These are phyloP conservation scores for Penicillium sp. DNA, from an alignment of 2,329 filamentous ascomycete genomes.

Conservation along the genomic window DNA sequence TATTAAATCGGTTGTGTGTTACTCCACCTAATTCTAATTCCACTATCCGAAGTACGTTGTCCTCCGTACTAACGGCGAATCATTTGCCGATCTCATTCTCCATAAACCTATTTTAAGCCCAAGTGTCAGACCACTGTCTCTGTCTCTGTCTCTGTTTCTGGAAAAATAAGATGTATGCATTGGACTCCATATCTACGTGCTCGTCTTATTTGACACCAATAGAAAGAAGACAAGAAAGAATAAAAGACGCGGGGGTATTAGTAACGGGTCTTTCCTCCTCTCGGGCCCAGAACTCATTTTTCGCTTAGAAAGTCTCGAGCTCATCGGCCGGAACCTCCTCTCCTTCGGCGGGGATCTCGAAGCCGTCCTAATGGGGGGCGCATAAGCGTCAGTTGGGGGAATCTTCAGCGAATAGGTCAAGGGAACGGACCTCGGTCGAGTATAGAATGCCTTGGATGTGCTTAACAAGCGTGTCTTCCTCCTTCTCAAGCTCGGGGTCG, in stretches of 20 bases:
- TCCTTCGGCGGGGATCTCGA: conserved; percentile 72
- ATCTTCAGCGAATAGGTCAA: background rate
- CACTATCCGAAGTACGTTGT: background rate
- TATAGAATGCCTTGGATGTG: conserved; percentile 96
- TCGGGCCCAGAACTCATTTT: conserved; percentile 2
- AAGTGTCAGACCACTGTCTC: background rate
- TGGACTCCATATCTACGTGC: conserved; percentile 10
- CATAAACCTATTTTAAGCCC: conserved; percentile 8
- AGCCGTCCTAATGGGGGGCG: conserved; percentile 48
- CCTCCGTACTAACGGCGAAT: background rate
- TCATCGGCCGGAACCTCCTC: conserved; percentile 59
- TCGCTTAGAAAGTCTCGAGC: conserved; percentile 40
- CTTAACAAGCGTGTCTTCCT: conserved; percentile 88
- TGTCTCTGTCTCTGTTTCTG: no score
- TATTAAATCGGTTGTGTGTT: background rate
- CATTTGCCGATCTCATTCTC: conserved; percentile 7
- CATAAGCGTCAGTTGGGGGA: background rate
- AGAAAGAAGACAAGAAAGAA: conserved; percentile 6
- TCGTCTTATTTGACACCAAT: conserved; percentile 6
- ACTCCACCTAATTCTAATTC: background rate
- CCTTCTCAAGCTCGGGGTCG: conserved; percentile 89
- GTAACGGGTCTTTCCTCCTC: conserved; percentile 18
- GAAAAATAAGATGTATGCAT: conserved; percentile 2
- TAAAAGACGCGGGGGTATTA: conserved; percentile 22
- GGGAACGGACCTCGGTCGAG: conserved; percentile 72